Conservation (phyloP, 176 grass and related monocot genomes). For the Neostapfia colusana region DNA sequence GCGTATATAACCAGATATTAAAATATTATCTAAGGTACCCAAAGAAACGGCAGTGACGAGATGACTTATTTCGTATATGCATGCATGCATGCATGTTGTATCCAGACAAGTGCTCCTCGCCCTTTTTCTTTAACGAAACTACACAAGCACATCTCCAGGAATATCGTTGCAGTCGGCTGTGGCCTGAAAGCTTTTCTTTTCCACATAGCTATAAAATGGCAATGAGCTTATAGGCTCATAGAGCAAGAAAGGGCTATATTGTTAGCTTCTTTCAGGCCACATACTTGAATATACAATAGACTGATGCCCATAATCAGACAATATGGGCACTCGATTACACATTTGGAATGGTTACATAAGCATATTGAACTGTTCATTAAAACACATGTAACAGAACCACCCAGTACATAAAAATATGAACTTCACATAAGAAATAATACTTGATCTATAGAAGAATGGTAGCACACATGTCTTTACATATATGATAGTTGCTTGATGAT, state of each 20-base stretch:
- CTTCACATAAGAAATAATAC: constrained; percentile 24
- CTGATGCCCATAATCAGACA: background rate
- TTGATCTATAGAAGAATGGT: constrained; percentile 44
- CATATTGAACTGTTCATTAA: background rate
- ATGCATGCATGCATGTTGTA: no score
- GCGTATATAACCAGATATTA: background rate
- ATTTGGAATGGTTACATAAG: background rate
- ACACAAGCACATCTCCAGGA: no score
- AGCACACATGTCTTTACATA: constrained; percentile 15
- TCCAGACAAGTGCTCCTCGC: no score
- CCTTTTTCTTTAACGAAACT: no score
- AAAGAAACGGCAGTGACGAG: no score
- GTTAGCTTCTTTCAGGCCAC: background rate
- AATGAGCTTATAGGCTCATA: no score
- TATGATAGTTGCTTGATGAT: constrained; percentile 20
- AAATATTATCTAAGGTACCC: no score
- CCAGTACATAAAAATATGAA: background rate
- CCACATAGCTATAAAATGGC: background rate
- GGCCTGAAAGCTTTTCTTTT: background rate
- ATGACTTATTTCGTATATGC: no score
- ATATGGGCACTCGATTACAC: background rate
- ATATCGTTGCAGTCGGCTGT: background rate
- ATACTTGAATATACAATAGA: background rate
- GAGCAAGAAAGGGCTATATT: background rate
- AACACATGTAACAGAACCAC: constrained; percentile 19